phyloP scores from a whole-genome alignment of 2,329 filamentous ascomycete genomes.

The Polytolypa hystricis region DNA sequence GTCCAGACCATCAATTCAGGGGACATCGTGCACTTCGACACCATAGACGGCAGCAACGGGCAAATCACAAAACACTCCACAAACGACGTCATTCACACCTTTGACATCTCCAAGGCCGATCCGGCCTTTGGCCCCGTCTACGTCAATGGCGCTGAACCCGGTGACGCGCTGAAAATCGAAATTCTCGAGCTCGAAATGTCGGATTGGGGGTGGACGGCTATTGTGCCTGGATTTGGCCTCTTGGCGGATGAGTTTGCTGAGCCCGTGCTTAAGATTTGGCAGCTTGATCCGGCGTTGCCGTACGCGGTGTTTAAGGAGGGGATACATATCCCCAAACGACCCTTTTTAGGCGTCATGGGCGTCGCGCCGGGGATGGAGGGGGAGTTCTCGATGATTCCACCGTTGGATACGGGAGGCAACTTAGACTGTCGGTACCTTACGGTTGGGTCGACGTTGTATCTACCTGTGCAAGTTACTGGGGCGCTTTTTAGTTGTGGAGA shows the following conservation, averaged over 20 bases:
- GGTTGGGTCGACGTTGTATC: slow-evolving; percentile 37
- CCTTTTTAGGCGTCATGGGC: slow-evolving; percentile 44
- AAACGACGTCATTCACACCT: slow-evolving; percentile 28
- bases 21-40: slow-evolving; percentile 37
- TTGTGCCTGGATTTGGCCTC: slow-evolving; percentile 42
- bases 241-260: slow-evolving; percentile 39
- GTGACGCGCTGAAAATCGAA: slow-evolving; percentile 43
- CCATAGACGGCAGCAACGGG: slow-evolving; percentile 41
- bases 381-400: slow-evolving; percentile 41
- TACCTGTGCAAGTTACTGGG: slow-evolving; percentile 40
- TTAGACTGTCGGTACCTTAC: slow-evolving; percentile 43
- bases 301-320: slow-evolving; percentile 38
- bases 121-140: slow-evolving; percentile 43
- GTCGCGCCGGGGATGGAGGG: slow-evolving; percentile 37
- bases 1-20: slow-evolving; percentile 39
- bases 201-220: slow-evolving; percentile 43
- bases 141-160: slow-evolving; percentile 39
- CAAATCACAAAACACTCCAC: slow-evolving; percentile 37
- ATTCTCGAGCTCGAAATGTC: slow-evolving; percentile 36
- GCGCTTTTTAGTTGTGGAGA: slow-evolving; percentile 46
- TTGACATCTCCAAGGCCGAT: slow-evolving; percentile 35
- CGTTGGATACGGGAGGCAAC: slow-evolving; percentile 43
- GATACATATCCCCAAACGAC: slow-evolving; percentile 39
- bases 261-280: slow-evolving; percentile 39
- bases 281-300: slow-evolving; percentile 29